These are phyloP conservation scores for Ophiostoma himal-ulmi DNA, from an alignment of 2,329 filamentous ascomycete genomes.

Conservation along the genomic window DNA sequence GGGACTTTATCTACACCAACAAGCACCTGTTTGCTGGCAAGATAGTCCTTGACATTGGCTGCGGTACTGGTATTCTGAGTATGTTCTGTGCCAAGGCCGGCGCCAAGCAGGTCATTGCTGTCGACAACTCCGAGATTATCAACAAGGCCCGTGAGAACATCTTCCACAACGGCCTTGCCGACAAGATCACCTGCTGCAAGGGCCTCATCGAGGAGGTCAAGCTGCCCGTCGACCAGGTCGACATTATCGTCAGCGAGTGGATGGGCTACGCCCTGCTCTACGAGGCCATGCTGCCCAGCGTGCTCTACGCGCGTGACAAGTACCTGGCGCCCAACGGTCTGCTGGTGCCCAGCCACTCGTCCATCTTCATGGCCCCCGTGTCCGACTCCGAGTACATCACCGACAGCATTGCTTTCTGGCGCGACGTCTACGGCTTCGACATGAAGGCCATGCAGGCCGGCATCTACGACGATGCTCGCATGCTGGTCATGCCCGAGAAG, in stretches of 20 bases:
- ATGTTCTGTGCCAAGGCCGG: constrained; percentile 94
- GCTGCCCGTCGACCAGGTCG: constrained; percentile 72
- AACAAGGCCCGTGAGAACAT: constrained; percentile 80
- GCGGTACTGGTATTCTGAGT: constrained; percentile 74
- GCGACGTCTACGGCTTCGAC: constrained; percentile 88
- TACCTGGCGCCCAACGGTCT: constrained; percentile 76
- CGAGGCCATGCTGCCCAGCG: constrained; percentile 92
- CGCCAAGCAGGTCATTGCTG: constrained; percentile 77
- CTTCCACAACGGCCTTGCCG: constrained; percentile 68
- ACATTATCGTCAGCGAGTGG: constrained; percentile 96
- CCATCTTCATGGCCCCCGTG: constrained; percentile 74
- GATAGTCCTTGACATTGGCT: constrained; percentile 84
- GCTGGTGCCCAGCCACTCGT: constrained; percentile 80
- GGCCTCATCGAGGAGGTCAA: constrained; percentile 84
- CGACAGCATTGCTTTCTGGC: constrained; percentile 80
- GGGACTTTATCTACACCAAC: constrained; percentile 91
- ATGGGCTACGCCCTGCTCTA: constrained; percentile 95
- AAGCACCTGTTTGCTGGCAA: constrained; percentile 82
- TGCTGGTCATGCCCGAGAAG: constrained; percentile 61
- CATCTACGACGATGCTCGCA: constrained; percentile 74
- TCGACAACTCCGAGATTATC: constrained; percentile 89
- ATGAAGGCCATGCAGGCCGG: constrained; percentile 85
- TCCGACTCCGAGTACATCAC: constrained; percentile 70
- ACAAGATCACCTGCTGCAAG: constrained; percentile 70
- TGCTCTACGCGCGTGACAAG: constrained; percentile 79